phyloP scores from a whole-genome alignment of 208 protist genomes.

The Naegleria fowleri region DNA sequence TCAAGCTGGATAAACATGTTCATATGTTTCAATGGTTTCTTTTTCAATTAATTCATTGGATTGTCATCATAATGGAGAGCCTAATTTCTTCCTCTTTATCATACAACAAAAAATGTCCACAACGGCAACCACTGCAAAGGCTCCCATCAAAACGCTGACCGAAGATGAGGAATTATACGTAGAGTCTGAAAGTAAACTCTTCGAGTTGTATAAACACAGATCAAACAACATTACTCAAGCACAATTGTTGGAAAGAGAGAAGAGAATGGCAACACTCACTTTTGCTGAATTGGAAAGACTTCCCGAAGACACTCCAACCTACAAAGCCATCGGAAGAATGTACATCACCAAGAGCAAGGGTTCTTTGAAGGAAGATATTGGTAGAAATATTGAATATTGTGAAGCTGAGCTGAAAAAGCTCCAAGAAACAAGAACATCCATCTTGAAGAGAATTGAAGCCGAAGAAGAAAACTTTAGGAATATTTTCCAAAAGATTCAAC shows the following conservation, averaged over 20 bases:
- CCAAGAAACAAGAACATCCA: neutral
- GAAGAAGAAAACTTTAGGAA: neutral
- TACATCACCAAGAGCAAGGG: neutral
- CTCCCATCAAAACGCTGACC: neutral
- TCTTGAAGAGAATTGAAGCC: neutral
- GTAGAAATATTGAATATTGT: constrained; percentile 8
- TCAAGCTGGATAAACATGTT: no score
- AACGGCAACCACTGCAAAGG: neutral
- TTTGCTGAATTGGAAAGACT: neutral
- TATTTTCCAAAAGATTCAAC: neutral
- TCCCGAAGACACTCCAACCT: neutral
- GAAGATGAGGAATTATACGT: neutral
- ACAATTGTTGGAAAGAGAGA: constrained; percentile 11
- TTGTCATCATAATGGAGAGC: no score
- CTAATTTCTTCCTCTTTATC: no score
- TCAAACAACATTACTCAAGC: neutral
- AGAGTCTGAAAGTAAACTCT: neutral
- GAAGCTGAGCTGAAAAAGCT: neutral
- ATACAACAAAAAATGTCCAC: neutral
- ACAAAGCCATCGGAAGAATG: constrained; percentile 7
- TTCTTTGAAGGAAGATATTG: neutral
- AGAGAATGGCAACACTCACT: neutral
- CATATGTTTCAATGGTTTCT: no score
- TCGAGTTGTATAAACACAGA: constrained; percentile 12
- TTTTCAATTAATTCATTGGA: no score